Evolutionary conservation across 1,139 yeast genomes (phyloP).

Genomic region (Candida smagusa): DNA sequence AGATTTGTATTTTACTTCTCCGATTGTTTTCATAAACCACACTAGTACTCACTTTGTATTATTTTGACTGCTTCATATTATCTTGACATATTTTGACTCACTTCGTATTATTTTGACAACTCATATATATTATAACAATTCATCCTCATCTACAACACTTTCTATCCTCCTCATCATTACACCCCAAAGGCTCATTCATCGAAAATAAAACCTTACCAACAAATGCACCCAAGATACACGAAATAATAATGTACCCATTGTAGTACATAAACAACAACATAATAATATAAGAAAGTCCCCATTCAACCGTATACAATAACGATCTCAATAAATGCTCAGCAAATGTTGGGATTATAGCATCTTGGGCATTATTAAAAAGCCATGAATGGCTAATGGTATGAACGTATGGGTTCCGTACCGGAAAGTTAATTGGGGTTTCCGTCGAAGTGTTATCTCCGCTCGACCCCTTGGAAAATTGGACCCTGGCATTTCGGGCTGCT

Average conservation of each 20-base stretch:
- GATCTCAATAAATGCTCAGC: constrained; percentile 50
- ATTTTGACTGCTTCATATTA: no score
- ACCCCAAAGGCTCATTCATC: constrained; percentile 36
- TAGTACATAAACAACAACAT: constrained; percentile 74
- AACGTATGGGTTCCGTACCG: constrained; percentile 11
- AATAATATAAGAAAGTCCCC: constrained; percentile 61
- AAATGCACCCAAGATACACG: constrained; percentile 60
- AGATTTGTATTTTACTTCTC: no score
- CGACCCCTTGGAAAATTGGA: not conserved
- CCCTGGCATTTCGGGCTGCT: not conserved
- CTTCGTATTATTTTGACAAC: no score
- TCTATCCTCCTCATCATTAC: constrained; percentile 23
- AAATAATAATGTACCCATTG: constrained; percentile 64
- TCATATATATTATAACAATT: no score
- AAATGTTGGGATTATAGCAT: constrained; percentile 31
- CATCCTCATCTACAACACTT: constrained; percentile 16
- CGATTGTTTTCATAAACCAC: no score
- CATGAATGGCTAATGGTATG: constrained; percentile 41
- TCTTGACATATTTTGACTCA: no score
- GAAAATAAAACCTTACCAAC: constrained; percentile 54
- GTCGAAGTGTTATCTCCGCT: constrained; percentile 1
- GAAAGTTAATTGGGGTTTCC: not conserved
- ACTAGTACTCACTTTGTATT: no score
- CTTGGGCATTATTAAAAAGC: constrained; percentile 21
- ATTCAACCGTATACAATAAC: constrained; percentile 50